Percentiles rank a stretch among this genome's conserved stretches.
phyloP scores from a whole-genome alignment of 108 stramenopile species.

The Skeletonema marinoi region DNA sequence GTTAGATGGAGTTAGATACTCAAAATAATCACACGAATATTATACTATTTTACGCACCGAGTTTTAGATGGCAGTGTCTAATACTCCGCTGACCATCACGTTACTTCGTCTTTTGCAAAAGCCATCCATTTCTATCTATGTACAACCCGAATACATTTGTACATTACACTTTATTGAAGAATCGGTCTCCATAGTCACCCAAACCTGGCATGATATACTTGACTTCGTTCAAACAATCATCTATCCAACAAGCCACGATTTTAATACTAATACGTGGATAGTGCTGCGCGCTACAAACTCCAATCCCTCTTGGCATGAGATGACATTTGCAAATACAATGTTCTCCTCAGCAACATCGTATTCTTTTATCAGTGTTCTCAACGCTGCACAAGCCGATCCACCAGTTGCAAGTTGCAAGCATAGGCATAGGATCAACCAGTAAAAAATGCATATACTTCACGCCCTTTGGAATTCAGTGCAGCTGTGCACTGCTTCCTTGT shows the following conservation, averaged over 20 bases:
- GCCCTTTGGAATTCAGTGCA: constrained; percentile 92
- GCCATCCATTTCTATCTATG: constrained; percentile 6
- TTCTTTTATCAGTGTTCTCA: constrained; percentile 63
- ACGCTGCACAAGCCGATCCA: constrained; percentile 86
- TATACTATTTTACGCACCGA: no score
- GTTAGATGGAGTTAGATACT: no score
- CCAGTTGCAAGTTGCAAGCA: constrained; percentile 99
- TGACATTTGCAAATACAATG: constrained; percentile 95
- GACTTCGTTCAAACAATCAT: constrained; percentile 90
- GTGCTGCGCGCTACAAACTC: constrained; percentile 34
- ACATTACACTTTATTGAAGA: constrained; percentile 76
- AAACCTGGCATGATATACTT: constrained; percentile 98
- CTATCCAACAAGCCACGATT: constrained; percentile 92
- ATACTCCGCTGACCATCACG: no score
- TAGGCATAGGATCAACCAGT: constrained; percentile 99
- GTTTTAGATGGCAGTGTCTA: no score
- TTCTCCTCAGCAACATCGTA: constrained; percentile 60
- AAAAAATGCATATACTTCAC: constrained; percentile 79
- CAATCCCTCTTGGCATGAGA: constrained; percentile 96
- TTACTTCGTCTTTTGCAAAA: no score
- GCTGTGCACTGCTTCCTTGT: constrained; percentile 85
- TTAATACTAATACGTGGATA: constrained; percentile 78
- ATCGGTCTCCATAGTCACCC: constrained; percentile 98
- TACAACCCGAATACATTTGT: not conserved
- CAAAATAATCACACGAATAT: no score